Base-by-base conservation (phyloP, 441 rosid species). In the Flueggea neowawraea region DNA sequence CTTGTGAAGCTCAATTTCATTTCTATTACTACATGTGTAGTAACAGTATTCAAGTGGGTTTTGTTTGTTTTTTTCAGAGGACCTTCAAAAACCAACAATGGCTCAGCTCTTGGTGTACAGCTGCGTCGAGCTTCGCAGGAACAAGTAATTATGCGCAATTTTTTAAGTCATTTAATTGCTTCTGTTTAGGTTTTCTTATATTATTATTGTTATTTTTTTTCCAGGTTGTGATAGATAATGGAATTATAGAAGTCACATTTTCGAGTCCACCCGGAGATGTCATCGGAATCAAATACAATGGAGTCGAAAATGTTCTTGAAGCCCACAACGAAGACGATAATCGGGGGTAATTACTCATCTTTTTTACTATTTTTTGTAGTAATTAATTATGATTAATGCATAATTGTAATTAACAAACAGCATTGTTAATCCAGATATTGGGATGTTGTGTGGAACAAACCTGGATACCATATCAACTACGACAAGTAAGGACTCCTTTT, bases 191-290 rank as follows among this genome's bases (percentile, higher is more conserved):
- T 36, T 36, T 36, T 36, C 9, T 8, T 36, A 8, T 8, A 36
- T 36, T 36, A 22, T 36, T 36, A 36, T 36, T 36, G 6, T 4
- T 12, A 14, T 14, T 50, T 33, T 33, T 57, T 54, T 61, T 64
- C 52, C 84, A 92, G 98, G 75, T 89, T 32, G 53, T 78, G 58
- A 64, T 88, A 16, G 81, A 76, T 28, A 88, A 88, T 68, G 91
- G 88, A 1, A 55, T 84, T 2, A 61, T 82, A 12, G 72, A 57
- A 76, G 71, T 88, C 31, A 79, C 82, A 5, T 47, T 88, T 3
- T 83, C 81, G 13, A 66, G 43, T 45, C 95, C 95, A 0, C 65
- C 57, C 0, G 95, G 95, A 13, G 64, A 71, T 22, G 59, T 88
- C 10, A 31, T 31, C 0, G 85, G 74, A 63, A 79, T 88, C 3